Evolutionary conservation across 2,329 filamentous ascomycete species (phyloP).

Genomic region (Sphaerostilbella broomeana): DNA sequence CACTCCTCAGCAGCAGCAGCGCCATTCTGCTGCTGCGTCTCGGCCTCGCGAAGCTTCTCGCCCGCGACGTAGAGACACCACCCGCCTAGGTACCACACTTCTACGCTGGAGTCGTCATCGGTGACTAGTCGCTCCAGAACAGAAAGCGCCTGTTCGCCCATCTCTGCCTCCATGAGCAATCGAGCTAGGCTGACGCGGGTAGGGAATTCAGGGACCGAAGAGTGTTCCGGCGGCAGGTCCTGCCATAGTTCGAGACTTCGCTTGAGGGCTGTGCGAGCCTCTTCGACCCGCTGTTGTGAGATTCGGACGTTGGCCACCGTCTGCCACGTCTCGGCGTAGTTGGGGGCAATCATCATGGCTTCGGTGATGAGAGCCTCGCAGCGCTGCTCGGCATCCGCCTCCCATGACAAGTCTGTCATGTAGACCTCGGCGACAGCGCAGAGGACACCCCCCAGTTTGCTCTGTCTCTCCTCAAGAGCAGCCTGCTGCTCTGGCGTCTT

Average conservation of each 20-base stretch:
- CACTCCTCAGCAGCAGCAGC: conserved; percentile 40
- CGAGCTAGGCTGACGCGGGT: conserved; percentile 77
- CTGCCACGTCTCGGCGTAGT: conserved; percentile 83
- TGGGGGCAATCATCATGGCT: conserved; percentile 76
- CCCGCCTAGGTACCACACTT: conserved; percentile 94
- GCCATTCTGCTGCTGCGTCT: conserved; percentile 27
- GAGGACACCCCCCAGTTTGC: conserved; percentile 81
- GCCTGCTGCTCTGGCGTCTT: conserved; percentile 35
- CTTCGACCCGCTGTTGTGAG: conserved; percentile 72
- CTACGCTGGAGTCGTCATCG: conserved; percentile 91
- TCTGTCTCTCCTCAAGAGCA: conserved; percentile 60
- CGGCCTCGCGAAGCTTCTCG: conserved; percentile 50
- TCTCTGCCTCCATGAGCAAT: conserved; percentile 80
- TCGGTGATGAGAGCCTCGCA: conserved; percentile 89
- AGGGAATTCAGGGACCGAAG: conserved; percentile 75
- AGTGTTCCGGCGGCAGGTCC: conserved; percentile 64
- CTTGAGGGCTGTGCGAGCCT: conserved; percentile 71
- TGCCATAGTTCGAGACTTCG: conserved; percentile 81
- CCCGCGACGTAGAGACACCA: conserved; percentile 83
- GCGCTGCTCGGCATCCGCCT: conserved; percentile 78
- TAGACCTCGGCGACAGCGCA: conserved; percentile 95
- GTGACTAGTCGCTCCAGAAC: conserved; percentile 76
- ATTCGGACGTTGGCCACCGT: conserved; percentile 91
- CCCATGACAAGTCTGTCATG: conserved; percentile 96
- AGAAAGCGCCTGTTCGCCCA: conserved; percentile 77